phyloP scores from a whole-genome alignment of 441 rosid genomes.

The Populus trichocarpa region DNA sequence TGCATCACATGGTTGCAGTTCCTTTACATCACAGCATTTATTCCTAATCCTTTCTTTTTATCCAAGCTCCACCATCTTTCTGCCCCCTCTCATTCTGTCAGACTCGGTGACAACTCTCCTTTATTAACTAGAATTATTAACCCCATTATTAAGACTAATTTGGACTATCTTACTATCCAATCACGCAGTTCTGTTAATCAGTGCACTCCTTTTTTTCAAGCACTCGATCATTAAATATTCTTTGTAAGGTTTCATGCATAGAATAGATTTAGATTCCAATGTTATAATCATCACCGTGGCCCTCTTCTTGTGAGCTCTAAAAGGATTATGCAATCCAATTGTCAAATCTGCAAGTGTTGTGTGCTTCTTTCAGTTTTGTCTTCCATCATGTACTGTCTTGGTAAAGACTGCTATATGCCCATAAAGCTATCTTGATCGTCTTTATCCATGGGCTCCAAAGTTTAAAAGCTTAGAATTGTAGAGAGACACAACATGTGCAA shows the following conservation, averaged over 20 bases:
- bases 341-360: slow-evolving; percentile 1
- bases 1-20: slow-evolving; percentile 40
- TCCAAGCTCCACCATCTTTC: slow-evolving; percentile 23
- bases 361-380: slow-evolving; percentile 6
- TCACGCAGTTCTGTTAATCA: slow-evolving; percentile 23
- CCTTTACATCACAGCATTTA: slow-evolving; percentile 37
- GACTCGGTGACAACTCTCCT: slow-evolving; percentile 9
- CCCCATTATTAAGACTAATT: slow-evolving; percentile 18
- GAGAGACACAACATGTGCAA: slow-evolving; percentile 47
- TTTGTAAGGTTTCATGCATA: slow-evolving; percentile 20
- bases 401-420: neutral
- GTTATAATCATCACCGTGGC: slow-evolving; percentile 30
- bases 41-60: slow-evolving; percentile 20
- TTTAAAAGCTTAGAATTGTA: slow-evolving; percentile 5
- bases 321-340: slow-evolving; percentile 17
- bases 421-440: neutral
- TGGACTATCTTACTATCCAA: slow-evolving; percentile 26
- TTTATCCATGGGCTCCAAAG: neutral
- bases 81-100: slow-evolving; percentile 32
- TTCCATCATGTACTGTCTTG: slow-evolving; percentile 20
- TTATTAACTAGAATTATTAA: slow-evolving; percentile 25
- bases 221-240: slow-evolving; percentile 11
- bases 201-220: slow-evolving; percentile 21
- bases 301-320: slow-evolving; percentile 33
- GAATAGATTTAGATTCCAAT: slow-evolving; percentile 30